Evolutionary conservation across 768 basidiomycete species (phyloP), one percentile per base, ranked within the genome.

Genomic region (Candolleomyces efflorescens): DNA sequence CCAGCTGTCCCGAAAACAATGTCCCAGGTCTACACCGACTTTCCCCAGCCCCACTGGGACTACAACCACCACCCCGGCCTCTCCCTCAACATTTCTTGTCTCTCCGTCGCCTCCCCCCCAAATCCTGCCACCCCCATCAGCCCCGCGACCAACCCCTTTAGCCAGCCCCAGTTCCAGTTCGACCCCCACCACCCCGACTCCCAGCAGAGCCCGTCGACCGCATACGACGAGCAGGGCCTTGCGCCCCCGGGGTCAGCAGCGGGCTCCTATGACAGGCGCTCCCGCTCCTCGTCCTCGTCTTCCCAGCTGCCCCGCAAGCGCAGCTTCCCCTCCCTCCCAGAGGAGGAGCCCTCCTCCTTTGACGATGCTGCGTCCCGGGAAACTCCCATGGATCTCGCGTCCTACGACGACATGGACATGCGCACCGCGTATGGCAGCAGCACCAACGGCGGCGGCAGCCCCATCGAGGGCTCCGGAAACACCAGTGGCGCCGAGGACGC

Each of bases 71-170:
- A 63, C n/a, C 70, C 78, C 37, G 67, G 75, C 1, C 76, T 90
- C 45, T 82, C 85, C 27, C 81, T 90, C 67, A 90, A 89, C 67
- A 76, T 91, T 56, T 83, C 83, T 23, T 78, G 81, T 0, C 79
- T 90, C 53, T 75, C 82, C 51, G 87, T 90, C 55, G 71, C 85
- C 43, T 87, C 86, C 20, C 86, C 87, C 9, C 77, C 83, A 7
- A 82, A 82, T 59, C 81, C 81, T 0, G 80, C 82, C 37, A 86
- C 87, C 0, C 86, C 86, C 53, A 80, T 87, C 65, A 82, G 80
- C 67, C 87, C 76, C 54, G 76, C 72, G n/a, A 66, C 60, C 32
- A 71, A 71, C 59, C 78, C 73, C 23, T 81, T 73, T 27, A 78
- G 77, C 37, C 75, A 72, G 26, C 72, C 76, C 39, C 74, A 75